Evolutionary conservation across 2,329 filamentous ascomycete species (phyloP), one percentile per base, ranked within the genome.

Genomic region (Cordyceps militaris): DNA sequence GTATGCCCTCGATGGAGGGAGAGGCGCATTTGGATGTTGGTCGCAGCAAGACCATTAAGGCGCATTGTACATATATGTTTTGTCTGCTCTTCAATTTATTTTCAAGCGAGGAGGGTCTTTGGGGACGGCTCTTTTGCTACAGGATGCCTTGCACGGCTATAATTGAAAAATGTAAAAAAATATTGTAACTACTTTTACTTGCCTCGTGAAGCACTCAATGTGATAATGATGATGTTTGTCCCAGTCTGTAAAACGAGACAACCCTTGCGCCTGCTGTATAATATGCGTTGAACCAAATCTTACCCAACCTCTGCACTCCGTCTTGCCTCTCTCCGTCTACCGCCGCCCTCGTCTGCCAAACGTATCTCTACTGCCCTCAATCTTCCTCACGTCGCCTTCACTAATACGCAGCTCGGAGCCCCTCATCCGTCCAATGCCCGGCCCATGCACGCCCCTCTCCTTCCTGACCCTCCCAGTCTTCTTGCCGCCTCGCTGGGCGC

Each of bases 391-490:
- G 72, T 97, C 93, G 65, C 80, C 81, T 67, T 87, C 85, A 67
- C 86, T 95, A 65, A 97, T 72, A 62, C 79, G 87, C 74, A 97
- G 71, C 67, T 89, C 89, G 0, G 91, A 91, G 3, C 89, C 88
- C 61, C 79, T 83, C 69, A 97, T 87, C 69, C 80, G 89, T 0
- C 94, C 94, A 13, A 97, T 83, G 2, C 82, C 85, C 1, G 93
- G 91, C 30, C 84, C 84, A 61, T 89, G 90, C 38, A 96, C 83
- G 76, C 70, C 84, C 74, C 62, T 84, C 77, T 72, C 81, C 74
- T 68, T 63, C 64, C 68, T 77, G 56, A 74, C 74, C 59, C 72
- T 74, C 59, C 70, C 76, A 57, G 71, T 75, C 58, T 65, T 70
- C 62, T 69, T 69, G 28, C 68, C 63, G 44, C 76, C 76, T 55